Base-by-base conservation (phyloP, 2,329 filamentous ascomycete species). In the Elsinoe arachidis region DNA sequence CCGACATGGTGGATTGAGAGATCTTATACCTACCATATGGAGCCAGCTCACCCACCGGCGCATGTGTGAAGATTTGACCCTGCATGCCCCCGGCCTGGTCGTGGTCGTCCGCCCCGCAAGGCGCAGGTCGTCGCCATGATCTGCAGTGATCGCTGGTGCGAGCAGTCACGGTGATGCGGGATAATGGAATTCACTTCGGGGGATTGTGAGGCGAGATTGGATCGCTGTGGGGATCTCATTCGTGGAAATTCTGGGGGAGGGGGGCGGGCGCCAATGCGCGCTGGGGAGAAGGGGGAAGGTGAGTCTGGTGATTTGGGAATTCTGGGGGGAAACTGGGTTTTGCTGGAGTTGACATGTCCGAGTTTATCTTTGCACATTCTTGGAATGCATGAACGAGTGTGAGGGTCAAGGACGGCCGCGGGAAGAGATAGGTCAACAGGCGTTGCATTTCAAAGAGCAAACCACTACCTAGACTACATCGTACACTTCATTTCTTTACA, bases 401-500 rank as follows among this genome's bases (percentile, higher is more conserved):
- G 2, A 19, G 3, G 41, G 41, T 21, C 41, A 46, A 5, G 15
- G 17, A 2, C 19, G 6, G 9, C 39, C 3, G 17, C 9, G 21
- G 5, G 9, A 46, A 17, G 14, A 34, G 17, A 14, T 35, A 35
- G 6, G 33, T 19, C 26, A 26, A 51, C 26, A 35, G 15, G 12
- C 11, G 15, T 51, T 51, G 37, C 47, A 43, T 53, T 58, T 21
- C 15, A 43, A 44, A 34, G 21, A 19, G 21, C 35, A 34, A 30
- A 21, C n/a, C 38, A 53, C 56, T 51, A 49, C 30, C 39, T 41
- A 38, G 34, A 37, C 33, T 37, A 41, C 11, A 51, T 41, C 6
- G 3, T 41, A 15, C 38, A 41, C 11, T 21, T 17, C 43, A 51
- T n/a, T 26, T 15, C 33, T 37, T 49, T 73, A 77, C 69, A 77